Percentiles rank a stretch among this genome's conserved stretches.
Evolutionary conservation across 257 asterid genomes (phyloP).

Genomic region (Linaria vulgaris): DNA sequence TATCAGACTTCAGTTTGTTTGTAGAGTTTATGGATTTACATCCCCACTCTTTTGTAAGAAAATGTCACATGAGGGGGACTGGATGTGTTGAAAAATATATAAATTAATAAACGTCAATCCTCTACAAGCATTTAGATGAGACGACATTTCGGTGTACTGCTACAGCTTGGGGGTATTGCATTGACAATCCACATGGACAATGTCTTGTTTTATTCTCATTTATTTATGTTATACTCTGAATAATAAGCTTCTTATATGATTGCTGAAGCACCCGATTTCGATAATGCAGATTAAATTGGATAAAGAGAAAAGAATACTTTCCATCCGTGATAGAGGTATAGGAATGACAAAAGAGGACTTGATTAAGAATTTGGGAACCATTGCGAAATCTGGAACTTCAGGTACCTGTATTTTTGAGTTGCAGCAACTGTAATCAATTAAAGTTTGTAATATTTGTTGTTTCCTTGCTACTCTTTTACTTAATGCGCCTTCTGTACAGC

Average conservation of each 20-base stretch:
- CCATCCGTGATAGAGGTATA: conserved; percentile 89
- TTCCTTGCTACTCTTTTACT: conserved; percentile 1
- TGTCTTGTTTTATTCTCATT: not conserved
- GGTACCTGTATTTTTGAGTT: conserved; percentile 40
- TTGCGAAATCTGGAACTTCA: conserved; percentile 98
- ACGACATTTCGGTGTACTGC: not conserved
- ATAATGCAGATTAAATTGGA: conserved; percentile 77
- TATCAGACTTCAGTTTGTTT: too few species aligned
- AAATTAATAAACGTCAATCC: too few species aligned
- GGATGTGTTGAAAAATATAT: too few species aligned
- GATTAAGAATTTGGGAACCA: conserved; percentile 94
- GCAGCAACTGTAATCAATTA: not conserved
- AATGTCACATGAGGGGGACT: too few species aligned
- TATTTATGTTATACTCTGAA: not conserved
- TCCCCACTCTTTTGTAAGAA: too few species aligned
- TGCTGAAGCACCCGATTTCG: conserved; percentile 6
- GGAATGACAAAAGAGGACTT: conserved; percentile 98
- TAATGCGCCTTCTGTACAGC: conserved; percentile 42
- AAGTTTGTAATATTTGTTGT: not conserved
- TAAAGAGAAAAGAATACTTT: conserved; percentile 83
- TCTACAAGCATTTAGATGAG: too few species aligned
- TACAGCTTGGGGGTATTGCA: not conserved
- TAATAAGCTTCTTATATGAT: not conserved
- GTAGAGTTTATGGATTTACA: not conserved
- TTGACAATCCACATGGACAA: not conserved